phyloP scores from a whole-genome alignment of 148 eudicot genomes.

The Camellia granthamiana region DNA sequence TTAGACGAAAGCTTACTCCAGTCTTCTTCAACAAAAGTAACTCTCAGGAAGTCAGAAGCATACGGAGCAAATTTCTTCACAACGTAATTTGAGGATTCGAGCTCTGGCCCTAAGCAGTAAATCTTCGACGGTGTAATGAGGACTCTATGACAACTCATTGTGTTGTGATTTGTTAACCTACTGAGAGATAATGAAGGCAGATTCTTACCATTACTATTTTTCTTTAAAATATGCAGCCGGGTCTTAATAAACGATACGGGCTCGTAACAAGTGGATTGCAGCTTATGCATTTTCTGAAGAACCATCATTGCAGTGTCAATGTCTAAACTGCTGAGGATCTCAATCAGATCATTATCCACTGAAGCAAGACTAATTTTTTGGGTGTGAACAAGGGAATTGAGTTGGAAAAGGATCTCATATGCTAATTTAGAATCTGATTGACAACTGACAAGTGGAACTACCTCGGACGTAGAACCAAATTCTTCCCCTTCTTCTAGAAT shows the following conservation, averaged over 20 bases:
- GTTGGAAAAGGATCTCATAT: slow-evolving; percentile 78
- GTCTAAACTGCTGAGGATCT: slow-evolving; percentile 47
- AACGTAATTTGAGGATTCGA: slow-evolving; percentile 82
- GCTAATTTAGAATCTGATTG: slow-evolving; percentile 41
- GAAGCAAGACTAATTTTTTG: slow-evolving; percentile 77
- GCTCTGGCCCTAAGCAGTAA: slow-evolving; percentile 88
- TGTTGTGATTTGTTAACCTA: slow-evolving; percentile 46
- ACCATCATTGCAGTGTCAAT: slow-evolving; percentile 41
- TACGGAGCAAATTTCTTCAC: slow-evolving; percentile 74
- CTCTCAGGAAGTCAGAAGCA: slow-evolving; percentile 84
- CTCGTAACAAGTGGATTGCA: slow-evolving; percentile 58
- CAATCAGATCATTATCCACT: slow-evolving; percentile 58
- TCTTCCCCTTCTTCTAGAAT: slow-evolving; percentile 47
- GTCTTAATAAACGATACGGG: slow-evolving; percentile 61
- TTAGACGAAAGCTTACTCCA: slow-evolving; percentile 69
- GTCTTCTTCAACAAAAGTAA: slow-evolving; percentile 97
- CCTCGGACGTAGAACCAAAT: slow-evolving; percentile 45
- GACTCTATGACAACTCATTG: slow-evolving; percentile 86
- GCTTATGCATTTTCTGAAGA: slow-evolving; percentile 78
- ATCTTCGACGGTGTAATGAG: slow-evolving; percentile 81
- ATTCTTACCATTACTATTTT: slow-evolving; percentile 27
- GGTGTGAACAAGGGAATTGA: slow-evolving; percentile 83
- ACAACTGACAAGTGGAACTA: slow-evolving; percentile 72
- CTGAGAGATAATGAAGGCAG: slow-evolving; percentile 37
- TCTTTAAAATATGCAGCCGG: slow-evolving; percentile 33